These are phyloP conservation scores for Prillingera fragicola DNA, from an alignment of 1,284 basidiomycete genomes.

Conservation along the genomic window DNA sequence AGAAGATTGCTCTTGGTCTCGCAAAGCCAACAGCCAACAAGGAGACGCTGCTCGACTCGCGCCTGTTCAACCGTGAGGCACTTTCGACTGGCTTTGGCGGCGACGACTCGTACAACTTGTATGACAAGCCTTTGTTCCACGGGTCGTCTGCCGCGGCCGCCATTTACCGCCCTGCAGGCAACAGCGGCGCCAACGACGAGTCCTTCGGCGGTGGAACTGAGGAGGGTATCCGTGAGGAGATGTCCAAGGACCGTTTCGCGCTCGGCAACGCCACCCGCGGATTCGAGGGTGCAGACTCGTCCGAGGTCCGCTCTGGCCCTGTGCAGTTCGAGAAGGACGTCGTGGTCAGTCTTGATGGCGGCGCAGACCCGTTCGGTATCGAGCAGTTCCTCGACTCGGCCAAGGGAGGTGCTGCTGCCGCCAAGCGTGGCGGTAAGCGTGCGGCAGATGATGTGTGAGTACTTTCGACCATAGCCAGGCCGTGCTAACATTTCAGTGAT, in stretches of 20 bases:
- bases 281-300: conserved; percentile 65
- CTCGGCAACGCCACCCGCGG: conserved; percentile 75
- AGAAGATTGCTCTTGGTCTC: conserved; percentile 95
- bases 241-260: conserved; percentile 90
- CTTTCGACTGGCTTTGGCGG: conserved; percentile 75
- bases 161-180: conserved; percentile 88
- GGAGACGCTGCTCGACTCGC: conserved; percentile 92
- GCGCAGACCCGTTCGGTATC: conserved; percentile 89
- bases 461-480: neutral
- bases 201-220: conserved; percentile 89
- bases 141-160: conserved; percentile 93
- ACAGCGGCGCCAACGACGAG: conserved; percentile 72
- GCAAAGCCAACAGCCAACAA: conserved; percentile 94
- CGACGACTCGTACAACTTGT: conserved; percentile 87
- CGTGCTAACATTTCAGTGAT: conserved; percentile 10
- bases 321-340: conserved; percentile 99
- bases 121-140: conserved; percentile 92
- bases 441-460: conserved; percentile 50
- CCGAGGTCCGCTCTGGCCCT: conserved; percentile 77
- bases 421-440: conserved; percentile 86
- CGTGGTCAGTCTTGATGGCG: conserved; percentile 43
- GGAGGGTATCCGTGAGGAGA: conserved; percentile 80
- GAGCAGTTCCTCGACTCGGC: conserved; percentile 95
- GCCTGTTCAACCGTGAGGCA: conserved; percentile 94
- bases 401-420: no score